Evolutionary conservation across 768 basidiomycete genomes (phyloP), one percentile per base, ranked within the genome.

Genomic region (Solioccasus polychromus): DNA sequence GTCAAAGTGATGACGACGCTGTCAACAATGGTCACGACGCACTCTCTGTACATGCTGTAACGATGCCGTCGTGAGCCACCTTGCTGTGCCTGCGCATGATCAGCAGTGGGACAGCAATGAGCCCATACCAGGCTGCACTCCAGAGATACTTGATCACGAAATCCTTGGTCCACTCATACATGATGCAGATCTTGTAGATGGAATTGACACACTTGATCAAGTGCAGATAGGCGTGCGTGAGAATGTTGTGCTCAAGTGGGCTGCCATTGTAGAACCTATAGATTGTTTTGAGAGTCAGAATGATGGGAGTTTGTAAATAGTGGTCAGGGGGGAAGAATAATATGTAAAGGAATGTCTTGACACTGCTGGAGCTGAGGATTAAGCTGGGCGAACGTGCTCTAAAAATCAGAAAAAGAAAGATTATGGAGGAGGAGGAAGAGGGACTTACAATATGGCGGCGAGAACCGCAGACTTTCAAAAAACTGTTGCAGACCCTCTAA

Each of bases 91-190:
- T 58, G 15, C 82, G 73, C 0, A 84, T 88, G 56, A 88, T 82
- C 30, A 95, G 71, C 17, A 95, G 76, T 0, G 94, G 95, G 1
- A 97, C 84, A 7, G 92, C 89, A 59, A 98, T 97, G 18, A 97
- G 75, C 4, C 76, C 78, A 64, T 97, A 98, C 0, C 95, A 95
- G 4, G 83, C 84, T 1, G 93, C 93, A 9, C 88, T 92, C 94
- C 92, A 96, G 8, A 90, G 70, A 63, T 96, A 97, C 65, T 96
- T 96, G 74, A 96, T 92, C 17, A 96, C 87, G 54, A 91, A 93
- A 69, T 96, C 94, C 61, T 96, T 94, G 1, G 90, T 96, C 93
- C 89, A 96, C 68, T 83, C 90, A 58, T 91, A 94, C 2, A 86
- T 86, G 36, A 94, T 90, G 14, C 92, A 83, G 42, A 92, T 89